Percentiles rank a stretch among this genome's conserved stretches.
Evolutionary conservation across 2,329 filamentous ascomycete species (phyloP).

Genomic region (Pezizomycotina sp.): DNA sequence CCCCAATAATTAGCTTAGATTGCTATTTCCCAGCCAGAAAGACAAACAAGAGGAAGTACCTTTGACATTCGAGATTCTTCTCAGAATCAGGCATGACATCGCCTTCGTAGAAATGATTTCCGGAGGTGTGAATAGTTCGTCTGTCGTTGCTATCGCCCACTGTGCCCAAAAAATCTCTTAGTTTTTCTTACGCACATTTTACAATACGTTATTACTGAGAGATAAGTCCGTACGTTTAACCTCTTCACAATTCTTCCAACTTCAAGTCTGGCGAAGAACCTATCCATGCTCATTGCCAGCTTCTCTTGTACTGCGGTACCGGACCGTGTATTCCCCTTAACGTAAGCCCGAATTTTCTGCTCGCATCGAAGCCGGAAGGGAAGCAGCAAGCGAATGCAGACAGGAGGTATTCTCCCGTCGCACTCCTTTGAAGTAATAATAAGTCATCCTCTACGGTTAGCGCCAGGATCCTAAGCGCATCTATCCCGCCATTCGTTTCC

Average conservation of each 20-base stretch:
- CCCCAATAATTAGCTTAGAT: background rate
- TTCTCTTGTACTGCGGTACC: conserved; percentile 39
- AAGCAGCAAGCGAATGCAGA: conserved; percentile 38
- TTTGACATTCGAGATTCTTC: no score
- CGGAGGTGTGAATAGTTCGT: conserved; percentile 29
- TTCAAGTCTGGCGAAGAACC: conserved; percentile 36
- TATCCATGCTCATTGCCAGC: conserved; percentile 41
- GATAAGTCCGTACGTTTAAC: conserved; percentile 33
- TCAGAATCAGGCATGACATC: conserved; percentile 32
- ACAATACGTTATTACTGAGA: background rate
- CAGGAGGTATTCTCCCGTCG: conserved; percentile 17
- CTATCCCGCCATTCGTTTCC: conserved; percentile 19
- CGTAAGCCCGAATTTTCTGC: conserved; percentile 35
- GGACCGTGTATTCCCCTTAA: conserved; percentile 37
- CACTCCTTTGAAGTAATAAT: conserved; percentile 33
- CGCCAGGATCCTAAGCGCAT: conserved; percentile 32
- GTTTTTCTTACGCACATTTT: background rate
- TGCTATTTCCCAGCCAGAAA: no score
- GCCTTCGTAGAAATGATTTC: conserved; percentile 27
- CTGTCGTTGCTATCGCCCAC: conserved; percentile 37
- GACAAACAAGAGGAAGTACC: conserved; percentile 12
- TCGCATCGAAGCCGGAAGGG: conserved; percentile 38
- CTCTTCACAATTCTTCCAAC: conserved; percentile 37
- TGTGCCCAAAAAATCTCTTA: conserved; percentile 22
- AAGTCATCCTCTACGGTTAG: conserved; percentile 40